Conservation (phyloP, 129 eudicot species). For the Pittosporum tobira region DNA sequence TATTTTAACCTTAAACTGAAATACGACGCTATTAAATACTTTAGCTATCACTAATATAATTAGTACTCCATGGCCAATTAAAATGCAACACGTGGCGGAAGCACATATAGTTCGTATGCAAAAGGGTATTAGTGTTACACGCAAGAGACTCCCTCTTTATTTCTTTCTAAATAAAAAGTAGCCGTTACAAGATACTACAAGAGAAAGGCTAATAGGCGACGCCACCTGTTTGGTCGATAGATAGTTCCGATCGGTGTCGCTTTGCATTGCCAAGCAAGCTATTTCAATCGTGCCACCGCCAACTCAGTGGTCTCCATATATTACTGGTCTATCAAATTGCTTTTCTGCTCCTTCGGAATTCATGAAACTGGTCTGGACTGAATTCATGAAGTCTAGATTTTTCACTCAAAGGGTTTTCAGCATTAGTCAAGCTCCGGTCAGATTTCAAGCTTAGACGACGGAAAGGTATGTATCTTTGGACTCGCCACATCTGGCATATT, state of each 20-base stretch:
- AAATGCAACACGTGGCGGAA: too few relatives aligned
- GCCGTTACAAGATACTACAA: conserved; percentile 6
- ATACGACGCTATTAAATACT: too few relatives aligned
- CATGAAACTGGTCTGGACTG: too few relatives aligned
- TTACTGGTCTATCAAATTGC: not conserved
- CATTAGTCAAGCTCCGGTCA: not conserved
- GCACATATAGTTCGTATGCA: not conserved
- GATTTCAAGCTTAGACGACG: not conserved
- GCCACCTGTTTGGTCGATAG: not conserved
- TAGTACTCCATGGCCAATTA: too few relatives aligned
- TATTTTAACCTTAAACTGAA: too few relatives aligned
- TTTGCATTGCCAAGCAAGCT: too few relatives aligned
- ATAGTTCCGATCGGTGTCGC: not conserved
- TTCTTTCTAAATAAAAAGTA: conserved; percentile 5
- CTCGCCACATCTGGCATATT: not conserved
- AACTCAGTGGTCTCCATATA: not conserved
- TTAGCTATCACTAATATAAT: too few relatives aligned
- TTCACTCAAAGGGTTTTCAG: not conserved
- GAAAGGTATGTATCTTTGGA: not conserved
- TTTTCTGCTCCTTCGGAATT: too few relatives aligned
- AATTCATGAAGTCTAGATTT: not conserved
- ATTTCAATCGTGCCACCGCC: too few relatives aligned
- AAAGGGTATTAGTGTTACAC: not conserved
- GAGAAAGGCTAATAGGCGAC: not conserved
- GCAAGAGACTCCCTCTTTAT: not conserved